Evolutionary conservation across 176 grass and related monocot genomes (phyloP).

Genomic region (Triticum urartu): DNA sequence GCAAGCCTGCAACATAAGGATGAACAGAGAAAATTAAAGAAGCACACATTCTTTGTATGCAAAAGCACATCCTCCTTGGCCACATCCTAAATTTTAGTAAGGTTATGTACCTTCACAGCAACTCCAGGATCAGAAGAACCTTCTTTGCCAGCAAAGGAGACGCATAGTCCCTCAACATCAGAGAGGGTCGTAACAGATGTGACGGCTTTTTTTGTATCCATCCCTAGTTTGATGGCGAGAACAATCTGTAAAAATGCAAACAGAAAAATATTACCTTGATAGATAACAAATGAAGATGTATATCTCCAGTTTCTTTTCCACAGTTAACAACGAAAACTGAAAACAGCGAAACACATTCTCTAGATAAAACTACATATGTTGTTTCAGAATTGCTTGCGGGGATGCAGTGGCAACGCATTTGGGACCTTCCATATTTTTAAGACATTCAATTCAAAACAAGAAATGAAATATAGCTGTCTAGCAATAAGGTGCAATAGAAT

Average conservation of each 20-base stretch:
- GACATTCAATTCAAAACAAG: background rate
- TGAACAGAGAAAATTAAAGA: background rate
- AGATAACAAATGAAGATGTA: conserved; percentile 1
- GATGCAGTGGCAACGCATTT: background rate
- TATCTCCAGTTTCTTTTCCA: background rate
- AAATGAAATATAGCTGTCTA: conserved; percentile 19
- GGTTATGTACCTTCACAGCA: conserved; percentile 65
- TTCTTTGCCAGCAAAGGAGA: conserved; percentile 63
- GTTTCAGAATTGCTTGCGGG: background rate
- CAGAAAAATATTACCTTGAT: background rate
- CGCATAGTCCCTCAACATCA: conserved; percentile 82
- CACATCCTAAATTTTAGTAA: conserved; percentile 5
- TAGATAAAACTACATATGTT: background rate
- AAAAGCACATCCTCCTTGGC: background rate
- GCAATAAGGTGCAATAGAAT: conserved; percentile 10
- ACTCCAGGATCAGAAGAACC: conserved; percentile 76
- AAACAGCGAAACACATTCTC: background rate
- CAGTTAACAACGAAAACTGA: background rate
- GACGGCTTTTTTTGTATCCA: conserved; percentile 61
- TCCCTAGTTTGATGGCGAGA: conserved; percentile 85
- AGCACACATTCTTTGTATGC: background rate
- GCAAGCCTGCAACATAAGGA: background rate
- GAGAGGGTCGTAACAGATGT: conserved; percentile 76
- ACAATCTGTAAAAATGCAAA: conserved; percentile 51
- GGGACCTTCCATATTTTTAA: background rate